These are phyloP conservation scores for Ephemerocybe angulata DNA, from an alignment of 768 basidiomycete species.

Conservation along the genomic window DNA sequence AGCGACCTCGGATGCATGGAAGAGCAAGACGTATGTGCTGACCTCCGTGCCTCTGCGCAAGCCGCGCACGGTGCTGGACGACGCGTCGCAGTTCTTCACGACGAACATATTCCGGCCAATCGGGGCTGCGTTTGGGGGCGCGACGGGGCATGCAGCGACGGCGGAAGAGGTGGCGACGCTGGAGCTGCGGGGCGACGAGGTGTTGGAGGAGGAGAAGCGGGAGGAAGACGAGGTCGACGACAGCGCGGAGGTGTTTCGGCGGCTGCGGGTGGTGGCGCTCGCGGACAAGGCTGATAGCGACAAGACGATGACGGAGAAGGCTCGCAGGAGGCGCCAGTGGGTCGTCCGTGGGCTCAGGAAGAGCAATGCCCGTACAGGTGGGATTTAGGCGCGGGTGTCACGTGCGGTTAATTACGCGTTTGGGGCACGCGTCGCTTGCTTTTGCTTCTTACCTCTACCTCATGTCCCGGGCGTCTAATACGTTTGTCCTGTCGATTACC, in stretches of 20 bases:
- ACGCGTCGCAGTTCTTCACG: slow-evolving; percentile 64
- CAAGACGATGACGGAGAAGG: slow-evolving; percentile 25
- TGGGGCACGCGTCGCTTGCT: slow-evolving; percentile 9
- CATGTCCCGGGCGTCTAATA: slow-evolving; percentile 43
- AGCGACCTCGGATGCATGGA: slow-evolving; percentile 47
- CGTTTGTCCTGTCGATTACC: slow-evolving; percentile 62
- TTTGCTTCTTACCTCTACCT: slow-evolving; percentile 9
- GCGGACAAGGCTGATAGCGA: slow-evolving; percentile 25
- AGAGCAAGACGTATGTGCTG: slow-evolving; percentile 55
- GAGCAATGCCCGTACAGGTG: slow-evolving; percentile 33
- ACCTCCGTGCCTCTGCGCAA: slow-evolving; percentile 64
- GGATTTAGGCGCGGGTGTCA: slow-evolving; percentile 6
- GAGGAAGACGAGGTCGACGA: slow-evolving; percentile 81
- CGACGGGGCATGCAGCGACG: slow-evolving; percentile 38
- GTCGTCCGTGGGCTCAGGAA: slow-evolving; percentile 34
- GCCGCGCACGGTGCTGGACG: slow-evolving; percentile 65
- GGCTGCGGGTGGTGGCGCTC: slow-evolving; percentile 49
- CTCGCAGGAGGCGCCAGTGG: slow-evolving; percentile 37
- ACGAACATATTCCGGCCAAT: slow-evolving; percentile 59
- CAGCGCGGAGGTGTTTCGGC: slow-evolving; percentile 52
- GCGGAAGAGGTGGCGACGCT: slow-evolving; percentile 70
- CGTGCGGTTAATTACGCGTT: slow-evolving; percentile 14
- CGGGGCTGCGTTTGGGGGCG: slow-evolving; percentile 44
- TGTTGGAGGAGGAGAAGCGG: slow-evolving; percentile 72
- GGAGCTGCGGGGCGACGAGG: slow-evolving; percentile 73